phyloP scores from a whole-genome alignment of 225 moss, liverwort and hornwort species.

The Polytrichum formosum region DNA sequence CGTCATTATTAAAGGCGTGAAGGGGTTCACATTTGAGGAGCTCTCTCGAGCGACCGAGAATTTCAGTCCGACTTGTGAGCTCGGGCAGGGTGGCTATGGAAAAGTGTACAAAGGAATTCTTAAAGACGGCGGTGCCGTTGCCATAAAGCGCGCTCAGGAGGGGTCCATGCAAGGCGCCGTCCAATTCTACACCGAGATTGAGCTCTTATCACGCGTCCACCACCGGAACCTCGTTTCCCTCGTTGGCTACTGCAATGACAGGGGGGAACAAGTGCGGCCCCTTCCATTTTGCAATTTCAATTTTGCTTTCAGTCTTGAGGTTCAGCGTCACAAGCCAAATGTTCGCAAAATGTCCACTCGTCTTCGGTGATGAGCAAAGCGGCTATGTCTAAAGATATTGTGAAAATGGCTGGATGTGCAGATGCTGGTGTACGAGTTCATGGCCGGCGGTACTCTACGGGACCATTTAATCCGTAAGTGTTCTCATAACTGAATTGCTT shows the following conservation, averaged over 20 bases:
- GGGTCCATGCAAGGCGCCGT: constrained; percentile 41
- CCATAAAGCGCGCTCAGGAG: constrained; percentile 51
- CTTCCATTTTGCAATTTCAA: no score
- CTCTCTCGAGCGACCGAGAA: constrained; percentile 46
- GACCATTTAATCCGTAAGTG: constrained; percentile 66
- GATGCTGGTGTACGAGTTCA: constrained; percentile 80
- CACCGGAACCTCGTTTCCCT: constrained; percentile 49
- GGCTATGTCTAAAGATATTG: background rate
- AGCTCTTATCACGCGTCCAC: constrained; percentile 49
- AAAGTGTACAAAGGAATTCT: constrained; percentile 64
- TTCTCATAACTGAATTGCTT: background rate
- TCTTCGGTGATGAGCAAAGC: no score
- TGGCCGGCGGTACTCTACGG: constrained; percentile 71
- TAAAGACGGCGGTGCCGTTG: constrained; percentile 27
- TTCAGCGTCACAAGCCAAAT: no score
- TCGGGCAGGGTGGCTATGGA: constrained; percentile 75
- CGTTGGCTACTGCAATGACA: constrained; percentile 48
- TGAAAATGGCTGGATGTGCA: constrained; percentile 22
- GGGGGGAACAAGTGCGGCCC: constrained; percentile 34
- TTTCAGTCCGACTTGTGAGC: constrained; percentile 36
- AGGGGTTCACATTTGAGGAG: constrained; percentile 59
- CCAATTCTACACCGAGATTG: constrained; percentile 56
- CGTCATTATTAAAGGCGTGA: constrained; percentile 60
- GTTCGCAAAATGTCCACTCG: no score
- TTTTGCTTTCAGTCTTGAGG: no score